Base-by-base conservation (phyloP, 768 basidiomycete genomes). In the Termitomyces sp. region DNA sequence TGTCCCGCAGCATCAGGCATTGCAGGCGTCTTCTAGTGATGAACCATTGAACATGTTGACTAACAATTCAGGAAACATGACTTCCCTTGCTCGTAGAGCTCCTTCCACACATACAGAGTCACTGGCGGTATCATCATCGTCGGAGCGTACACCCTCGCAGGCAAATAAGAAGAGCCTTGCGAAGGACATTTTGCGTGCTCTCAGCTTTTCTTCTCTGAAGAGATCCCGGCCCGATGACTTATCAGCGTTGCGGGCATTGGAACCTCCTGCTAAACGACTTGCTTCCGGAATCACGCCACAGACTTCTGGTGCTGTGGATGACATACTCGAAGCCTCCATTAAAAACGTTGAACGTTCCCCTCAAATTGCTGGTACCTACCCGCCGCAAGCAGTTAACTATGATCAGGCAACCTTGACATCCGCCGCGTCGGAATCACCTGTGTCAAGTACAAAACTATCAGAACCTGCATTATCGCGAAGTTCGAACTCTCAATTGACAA, bases 101-200 rank as follows among this genome's bases (percentile, higher is more conserved):
- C 41, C 55, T 55, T n/a, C 55, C 41, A 49, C 37, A 36, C 27
- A 42, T 16, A 27, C 36, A 11, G 34, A 24, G 24, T 16, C 20
- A 52, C 31, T 31, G 6, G 16, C 45, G 5, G 12, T 24, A 16
- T n/a, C 39, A 1, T 8, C 54, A 13, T 47, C 55, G 6, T 22
- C 55, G 7, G 24, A 55, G 50, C 71, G 70, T 54, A 71, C 73
- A 5, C 78, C 79, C 27, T 60, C 65, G 36, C 69, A 81, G 31
- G 83, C 81, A 6, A 75, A 84, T 65, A 80, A 74, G 62, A 78
- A 70, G 48, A 75, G 74, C 45, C 74, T 88, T 30, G 86, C 86
- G 2, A 77, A 73, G 46, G 84, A 86, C 67, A 72, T 88, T 47
- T 62, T 88, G 22, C 76, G 75, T 46, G 81, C 84, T 7, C 73